Evolutionary conservation across 148 eudicot genomes (phyloP), one percentile per base, ranked within the genome.

Genomic region (Pharnaceum exiguum): DNA sequence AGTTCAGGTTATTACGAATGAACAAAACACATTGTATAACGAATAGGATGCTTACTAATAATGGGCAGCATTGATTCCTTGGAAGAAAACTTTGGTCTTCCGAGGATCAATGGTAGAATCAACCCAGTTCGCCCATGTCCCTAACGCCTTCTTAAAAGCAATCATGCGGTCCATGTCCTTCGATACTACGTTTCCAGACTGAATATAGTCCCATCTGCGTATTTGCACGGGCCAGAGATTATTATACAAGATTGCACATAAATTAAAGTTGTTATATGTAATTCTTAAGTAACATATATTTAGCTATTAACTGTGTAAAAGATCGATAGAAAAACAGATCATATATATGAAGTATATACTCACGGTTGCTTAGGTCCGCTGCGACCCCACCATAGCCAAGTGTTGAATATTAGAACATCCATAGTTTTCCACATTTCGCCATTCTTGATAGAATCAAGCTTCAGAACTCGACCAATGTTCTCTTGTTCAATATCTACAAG

Each of bases 71-170:
- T 57, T 51, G 23, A 46, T 58, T 19, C 77, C 77, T 57, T 56
- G 73, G 28, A 73, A 73, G 61, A 62, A 73, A 22, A 73, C 72
- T 45, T 26, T 44, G 44, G 77, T 73, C 54, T 52, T 73, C 0
- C 5, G 17, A 23, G 79, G 77, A 61, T 80, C 67, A 1, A 78
- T 46, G 35, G 77, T 55, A 2, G 73, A 47, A 40, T 80, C 78
- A 33, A 80, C 69, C 90, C 90, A 84, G 1, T 56, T 73, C n/a
- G 79, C 80, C 90, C 90, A 84, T 8, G 83, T 84, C 2, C 8
- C 61, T 10, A 84, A 36, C 17, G 55, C 90, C 36, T 60, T 71
- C 2, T 26, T 62, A 56, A 60, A 84, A 3, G 90, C 90, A 23
- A 10, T 68, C 77, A 77, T 67, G 0, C 83, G 79, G 51, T 84